Evolutionary conservation across 148 eudicot species (phyloP), one percentile per base, ranked within the genome.

Genomic region (Fagopyrum esculentum): DNA sequence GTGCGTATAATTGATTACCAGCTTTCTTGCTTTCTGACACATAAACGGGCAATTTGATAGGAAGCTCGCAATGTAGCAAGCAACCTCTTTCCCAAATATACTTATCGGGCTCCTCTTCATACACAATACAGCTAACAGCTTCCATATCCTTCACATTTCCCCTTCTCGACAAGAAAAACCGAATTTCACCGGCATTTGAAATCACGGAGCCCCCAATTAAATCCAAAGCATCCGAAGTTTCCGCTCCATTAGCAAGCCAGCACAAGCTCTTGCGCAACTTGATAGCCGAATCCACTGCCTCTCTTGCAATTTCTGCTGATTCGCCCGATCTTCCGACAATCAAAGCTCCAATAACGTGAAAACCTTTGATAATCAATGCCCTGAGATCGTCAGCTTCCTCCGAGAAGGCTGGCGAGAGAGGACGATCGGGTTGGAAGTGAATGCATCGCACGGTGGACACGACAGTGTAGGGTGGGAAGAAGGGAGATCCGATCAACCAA

Each of bases 81-180:
- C 96, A 92, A 59, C 97, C 99, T 82, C 84, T 86, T 79, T 89
- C 92, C 99, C 97, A 95, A 74, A 92, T 75, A 82, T 74, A 88
- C 78, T 84, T 86, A 77, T 85, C 98, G 44, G 91, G 82, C 73
- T 86, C 80, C 68, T 90, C 92, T 26, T 87, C 97, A 82, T 85
- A 89, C 70, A 88, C 76, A 78, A 92, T 86, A 83, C 73, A 77
- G 59, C 80, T 77, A 35, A 92, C 84, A 74, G 72, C 79, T 81
- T 82, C 89, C 74, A 87, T 40, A 57, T 68, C 69, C 49, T 50
- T 60, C 71, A 60, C 60, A 76, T 80, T 76, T 29, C 88, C 91
- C 5, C 72, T 74, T 59, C 84, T 88, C 19, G 89, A 83, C 43
- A 73, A 78, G 74, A 86, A 95, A 76, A 90, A 90, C 52, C 77